Base-by-base conservation (phyloP, 2,329 filamentous ascomycete species). In the Cytospora paraplurivora region DNA sequence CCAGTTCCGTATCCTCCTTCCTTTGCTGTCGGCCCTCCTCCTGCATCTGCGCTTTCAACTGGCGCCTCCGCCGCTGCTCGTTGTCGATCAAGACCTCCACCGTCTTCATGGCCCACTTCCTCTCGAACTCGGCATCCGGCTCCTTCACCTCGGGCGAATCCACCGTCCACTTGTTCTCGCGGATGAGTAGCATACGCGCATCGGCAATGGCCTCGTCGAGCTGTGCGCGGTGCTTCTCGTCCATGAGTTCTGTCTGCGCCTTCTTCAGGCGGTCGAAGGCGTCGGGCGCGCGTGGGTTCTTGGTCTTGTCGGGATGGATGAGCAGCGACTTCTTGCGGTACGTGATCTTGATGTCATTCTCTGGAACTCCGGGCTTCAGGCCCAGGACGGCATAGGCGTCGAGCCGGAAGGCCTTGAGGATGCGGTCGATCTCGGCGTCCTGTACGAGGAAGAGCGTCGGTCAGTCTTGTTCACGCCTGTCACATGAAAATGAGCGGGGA, bases 321-420 rank as follows among this genome's bases (percentile, higher is more conserved):
- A 99, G 88, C 63, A 99, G 88, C n/a, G 95, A 99, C 78, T 97
- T 98, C 72, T 92, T 93, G 81, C 95, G 93, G 80, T 98, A 99
- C 69, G 86, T 86, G 70, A 89, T 82, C 79, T 97, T 98, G 82
- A 99, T 98, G 79, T 98, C 95, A 65, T 92, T 93, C 71, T 98
- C 94, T 62, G 95, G 88, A 21, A 98, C 92, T 73, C 95, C 95
- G 4, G 95, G 95, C 75, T 97, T 93, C 53, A 99, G 90, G 76
- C 96, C 95, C 53, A 99, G 88, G 56, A 99, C 92, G 57, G 94
- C 92, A 76, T 99, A 99, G 70, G 85, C 84, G 74, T 87, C 82
- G 19, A 87, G 86, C 71, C 90, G 88, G 77, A 99, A 99, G 55
- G 93, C 91, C 72, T 90, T 90, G 69, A 96, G 83, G 70, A 99